Evolutionary conservation across 257 asterid genomes (phyloP).

Genomic region (Salvia rosmarinus): DNA sequence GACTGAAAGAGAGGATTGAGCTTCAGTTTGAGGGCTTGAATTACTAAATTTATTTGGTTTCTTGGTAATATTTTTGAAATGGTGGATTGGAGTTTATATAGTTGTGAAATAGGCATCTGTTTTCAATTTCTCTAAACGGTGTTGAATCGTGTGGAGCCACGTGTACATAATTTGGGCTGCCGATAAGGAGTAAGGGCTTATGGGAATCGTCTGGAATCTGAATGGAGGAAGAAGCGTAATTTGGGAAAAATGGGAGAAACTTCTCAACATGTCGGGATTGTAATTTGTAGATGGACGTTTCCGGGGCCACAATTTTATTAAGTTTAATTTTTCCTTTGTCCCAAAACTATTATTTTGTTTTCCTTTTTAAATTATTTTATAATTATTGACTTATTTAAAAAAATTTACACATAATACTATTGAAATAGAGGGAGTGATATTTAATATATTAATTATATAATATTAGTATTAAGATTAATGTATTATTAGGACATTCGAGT

Average conservation of each 20-base stretch:
- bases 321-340: too few species aligned
- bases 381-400: too few species aligned
- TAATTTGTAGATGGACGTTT: neutral
- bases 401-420: too few species aligned
- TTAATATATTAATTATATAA: too few species aligned
- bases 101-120: neutral
- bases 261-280: neutral
- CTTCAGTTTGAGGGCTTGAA: neutral
- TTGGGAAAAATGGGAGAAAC: neutral
- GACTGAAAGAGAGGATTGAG: neutral
- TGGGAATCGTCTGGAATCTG: constrained; percentile 40
- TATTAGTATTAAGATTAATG: too few species aligned
- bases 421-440: too few species aligned
- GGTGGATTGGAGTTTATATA: constrained; percentile 15
- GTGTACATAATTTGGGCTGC: constrained; percentile 14
- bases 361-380: too few species aligned
- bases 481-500: too few species aligned
- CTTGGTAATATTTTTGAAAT: neutral
- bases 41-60: neutral
- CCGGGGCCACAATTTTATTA: too few species aligned
- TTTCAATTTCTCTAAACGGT: neutral
- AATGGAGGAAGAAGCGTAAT: neutral
- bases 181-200: neutral
- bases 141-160: constrained; percentile 13
- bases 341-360: too few species aligned